Evolutionary conservation across 139 green algal genomes (phyloP).

Genomic region (Picochlorum sp.): DNA sequence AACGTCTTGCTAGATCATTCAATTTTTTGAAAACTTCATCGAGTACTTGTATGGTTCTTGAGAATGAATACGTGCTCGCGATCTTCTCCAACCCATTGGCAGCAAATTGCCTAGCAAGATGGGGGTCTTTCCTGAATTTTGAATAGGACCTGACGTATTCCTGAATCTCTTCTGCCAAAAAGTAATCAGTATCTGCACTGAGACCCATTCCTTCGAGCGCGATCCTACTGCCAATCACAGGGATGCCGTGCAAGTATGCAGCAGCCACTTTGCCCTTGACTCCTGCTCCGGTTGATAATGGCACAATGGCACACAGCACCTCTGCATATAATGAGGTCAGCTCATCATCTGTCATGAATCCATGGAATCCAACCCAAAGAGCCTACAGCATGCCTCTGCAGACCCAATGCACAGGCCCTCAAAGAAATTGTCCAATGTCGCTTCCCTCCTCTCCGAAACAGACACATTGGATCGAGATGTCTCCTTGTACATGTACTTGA

Average conservation of each 20-base stretch:
- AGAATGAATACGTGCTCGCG: neutral
- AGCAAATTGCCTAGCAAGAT: neutral
- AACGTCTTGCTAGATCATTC: too few species aligned
- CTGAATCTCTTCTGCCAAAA: neutral
- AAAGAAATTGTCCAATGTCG: too few species aligned
- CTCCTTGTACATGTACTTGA: too few species aligned
- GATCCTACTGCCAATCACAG: neutral
- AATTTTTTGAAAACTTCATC: too few species aligned
- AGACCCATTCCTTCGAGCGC: conserved; percentile 1
- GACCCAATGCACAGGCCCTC: too few species aligned
- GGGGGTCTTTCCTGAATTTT: neutral
- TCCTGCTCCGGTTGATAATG: conserved; percentile 19
- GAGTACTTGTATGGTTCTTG: too few species aligned
- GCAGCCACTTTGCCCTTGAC: conserved; percentile 28
- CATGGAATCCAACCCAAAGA: neutral
- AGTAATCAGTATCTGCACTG: neutral
- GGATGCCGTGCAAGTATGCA: neutral
- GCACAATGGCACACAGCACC: conserved; percentile 11
- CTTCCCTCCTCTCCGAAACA: too few species aligned
- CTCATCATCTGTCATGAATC: neutral
- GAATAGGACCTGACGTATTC: neutral
- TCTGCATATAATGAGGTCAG: conserved; percentile 8
- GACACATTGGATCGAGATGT: too few species aligned
- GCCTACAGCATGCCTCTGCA: too few species aligned
- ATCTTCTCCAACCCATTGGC: neutral